Evolutionary conservation across 306 rosid species (phyloP).

Genomic region (Citrullus mucosospermus): DNA sequence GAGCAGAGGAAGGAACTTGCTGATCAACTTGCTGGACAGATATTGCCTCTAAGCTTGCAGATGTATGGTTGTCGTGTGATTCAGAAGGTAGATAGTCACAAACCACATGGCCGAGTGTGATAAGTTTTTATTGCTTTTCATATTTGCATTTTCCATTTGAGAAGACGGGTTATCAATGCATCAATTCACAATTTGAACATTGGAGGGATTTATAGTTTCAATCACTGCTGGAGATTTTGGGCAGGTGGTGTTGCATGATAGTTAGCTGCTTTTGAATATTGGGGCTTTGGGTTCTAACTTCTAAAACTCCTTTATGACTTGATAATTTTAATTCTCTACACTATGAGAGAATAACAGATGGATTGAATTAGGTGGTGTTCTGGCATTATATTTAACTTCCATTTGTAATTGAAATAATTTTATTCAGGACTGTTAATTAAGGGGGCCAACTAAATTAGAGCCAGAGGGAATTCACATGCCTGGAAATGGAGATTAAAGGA

Average conservation of each 20-base stretch:
- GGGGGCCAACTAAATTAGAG: not conserved
- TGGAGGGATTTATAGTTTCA: not conserved
- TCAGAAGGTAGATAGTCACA: conserved; percentile 41
- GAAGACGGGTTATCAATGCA: not conserved
- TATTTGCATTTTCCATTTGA: not conserved
- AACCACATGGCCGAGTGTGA: not conserved
- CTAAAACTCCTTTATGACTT: not conserved
- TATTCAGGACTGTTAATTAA: not conserved
- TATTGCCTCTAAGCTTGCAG: conserved; percentile 54
- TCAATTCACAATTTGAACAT: not conserved
- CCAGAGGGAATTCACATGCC: not conserved
- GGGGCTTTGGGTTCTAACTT: not conserved
- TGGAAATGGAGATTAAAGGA: not conserved
- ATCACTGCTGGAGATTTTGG: not conserved
- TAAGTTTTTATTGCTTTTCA: not conserved
- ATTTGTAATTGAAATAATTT: not conserved
- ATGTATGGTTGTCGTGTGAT: conserved; percentile 76
- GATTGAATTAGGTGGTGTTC: not conserved
- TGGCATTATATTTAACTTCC: not conserved
- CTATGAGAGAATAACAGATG: not conserved
- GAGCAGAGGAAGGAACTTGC: conserved; percentile 55
- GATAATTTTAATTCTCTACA: not conserved
- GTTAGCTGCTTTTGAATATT: not conserved
- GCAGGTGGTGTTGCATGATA: not conserved
- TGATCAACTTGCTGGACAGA: conserved; percentile 36